Percentiles rank a stretch among this genome's conserved stretches.
These are phyloP conservation scores for Phytophthora hybrid DNA, from an alignment of 352 stramenopile species.

Conservation along the genomic window DNA sequence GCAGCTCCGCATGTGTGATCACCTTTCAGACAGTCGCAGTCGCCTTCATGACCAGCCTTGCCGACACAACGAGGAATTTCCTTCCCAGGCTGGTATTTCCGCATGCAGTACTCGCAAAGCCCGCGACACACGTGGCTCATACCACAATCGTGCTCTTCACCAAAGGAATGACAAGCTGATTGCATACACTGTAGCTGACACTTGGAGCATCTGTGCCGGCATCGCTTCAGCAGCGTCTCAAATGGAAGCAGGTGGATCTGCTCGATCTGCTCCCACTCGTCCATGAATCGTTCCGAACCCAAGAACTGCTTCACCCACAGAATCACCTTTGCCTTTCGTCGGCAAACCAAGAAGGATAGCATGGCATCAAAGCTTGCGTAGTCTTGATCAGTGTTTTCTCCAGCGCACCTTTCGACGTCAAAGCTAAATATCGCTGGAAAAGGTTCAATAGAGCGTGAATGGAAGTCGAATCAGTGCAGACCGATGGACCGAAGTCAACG, in stretches of 20 bases:
- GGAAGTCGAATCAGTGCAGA: not conserved
- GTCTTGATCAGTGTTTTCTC: conserved; percentile 32
- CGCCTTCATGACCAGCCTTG: conserved; percentile 47
- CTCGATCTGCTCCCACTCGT: conserved; percentile 46
- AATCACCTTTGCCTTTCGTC: conserved; percentile 43
- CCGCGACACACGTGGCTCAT: conserved; percentile 48
- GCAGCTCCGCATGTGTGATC: conserved; percentile 47
- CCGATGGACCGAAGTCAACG: conserved; percentile 39
- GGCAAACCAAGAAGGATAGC: conserved; percentile 47
- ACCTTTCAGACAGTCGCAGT: conserved; percentile 48
- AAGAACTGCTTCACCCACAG: conserved; percentile 45
- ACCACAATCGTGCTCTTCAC: conserved; percentile 49
- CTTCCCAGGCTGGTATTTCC: conserved; percentile 20
- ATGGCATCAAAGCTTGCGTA: conserved; percentile 46
- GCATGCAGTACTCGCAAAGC: conserved; percentile 47
- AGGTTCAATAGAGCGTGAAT: conserved; percentile 24
- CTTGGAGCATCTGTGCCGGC: conserved; percentile 38
- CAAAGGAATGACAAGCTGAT: conserved; percentile 39
- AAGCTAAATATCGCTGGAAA: conserved; percentile 38
- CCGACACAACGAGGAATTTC: conserved; percentile 37
- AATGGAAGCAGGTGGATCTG: conserved; percentile 35
- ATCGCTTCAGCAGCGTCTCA: conserved; percentile 41
- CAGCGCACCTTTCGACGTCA: conserved; percentile 27
- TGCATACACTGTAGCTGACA: conserved; percentile 54
- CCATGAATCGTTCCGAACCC: conserved; percentile 40